Base-by-base conservation (phyloP, 1,284 basidiomycete genomes). In the Malassezia restricta region DNA sequence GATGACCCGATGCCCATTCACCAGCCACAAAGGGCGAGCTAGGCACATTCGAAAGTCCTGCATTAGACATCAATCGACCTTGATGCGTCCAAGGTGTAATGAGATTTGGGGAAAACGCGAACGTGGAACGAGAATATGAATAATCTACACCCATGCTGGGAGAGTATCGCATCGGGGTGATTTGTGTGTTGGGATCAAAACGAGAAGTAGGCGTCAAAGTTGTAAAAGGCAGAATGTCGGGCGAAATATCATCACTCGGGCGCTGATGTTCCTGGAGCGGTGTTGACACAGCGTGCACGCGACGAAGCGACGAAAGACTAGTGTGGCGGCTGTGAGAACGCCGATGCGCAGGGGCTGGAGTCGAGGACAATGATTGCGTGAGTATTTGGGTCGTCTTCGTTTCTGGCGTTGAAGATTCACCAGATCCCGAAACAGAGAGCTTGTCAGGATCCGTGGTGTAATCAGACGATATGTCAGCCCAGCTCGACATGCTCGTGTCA, bases 281-380 rank as follows among this genome's bases (percentile, higher is more conserved):
- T 11, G 35, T 51, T 29, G 28, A 31, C 5, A 28, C n/a, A 30
- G 27, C 3, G 40, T 24, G 35, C 44, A 51, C 65, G 33, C 33
- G 33, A 35, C 33, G 33, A 35, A 35, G 33, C 33, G 33, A 35
- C 33, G 33, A 35, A 35, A 35, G 33, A 35, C 33, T 35, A 12
- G 33, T 35, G 15, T 61, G 51, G 60, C 66, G 42, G 66, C 57
- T 51, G 68, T 59, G 40, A 60, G 53, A 29, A 61, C 64, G 45
- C 68, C 66, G 58, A 39, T 11, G 15, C 5, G 33, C 33, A 12
- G 15, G 11, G 15, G 33, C 33, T 35, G 33, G 15, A 3, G 33
- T 35, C 11, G 33, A 24, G 20, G 20, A 24, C 20, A 24, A 24
- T 24, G 20, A 24, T 24, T 24, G 20, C 4, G 20, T 24, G 20